These are phyloP conservation scores for Beauveria australis DNA, from an alignment of 2,329 filamentous ascomycete genomes.

Conservation along the genomic window DNA sequence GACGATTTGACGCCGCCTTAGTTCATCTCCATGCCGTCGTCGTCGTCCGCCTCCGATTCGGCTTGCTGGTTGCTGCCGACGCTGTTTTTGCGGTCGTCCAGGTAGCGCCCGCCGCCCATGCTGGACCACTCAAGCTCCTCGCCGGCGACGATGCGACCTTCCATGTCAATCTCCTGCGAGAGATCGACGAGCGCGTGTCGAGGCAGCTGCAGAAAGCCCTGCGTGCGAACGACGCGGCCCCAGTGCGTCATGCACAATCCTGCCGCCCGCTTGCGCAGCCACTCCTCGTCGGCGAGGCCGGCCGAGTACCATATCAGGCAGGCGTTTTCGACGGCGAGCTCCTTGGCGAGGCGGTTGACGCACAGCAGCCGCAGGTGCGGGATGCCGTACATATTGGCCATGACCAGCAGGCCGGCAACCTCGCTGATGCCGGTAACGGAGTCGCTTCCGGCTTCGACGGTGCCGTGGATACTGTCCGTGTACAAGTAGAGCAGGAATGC, in stretches of 20 bases:
- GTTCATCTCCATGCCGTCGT: conserved; percentile 54
- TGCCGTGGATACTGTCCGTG: conserved; percentile 74
- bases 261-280: conserved; percentile 83
- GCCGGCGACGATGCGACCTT: conserved; percentile 83
- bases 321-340: conserved; percentile 89
- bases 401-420: conserved; percentile 88
- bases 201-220: conserved; percentile 75
- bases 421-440: conserved; percentile 74
- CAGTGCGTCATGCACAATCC: conserved; percentile 87
- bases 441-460: conserved; percentile 46
- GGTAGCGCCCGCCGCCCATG: conserved; percentile 36
- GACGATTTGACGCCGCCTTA: conserved; percentile 16
- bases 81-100: conserved; percentile 49
- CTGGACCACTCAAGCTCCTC: conserved; percentile 62
- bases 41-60: conserved; percentile 51
- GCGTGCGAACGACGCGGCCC: conserved; percentile 85
- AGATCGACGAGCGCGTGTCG: conserved; percentile 78
- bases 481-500: conserved; percentile 96
- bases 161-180: conserved; percentile 86
- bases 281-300: conserved; percentile 81
- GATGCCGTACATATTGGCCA: conserved; percentile 98
- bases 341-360: conserved; percentile 79
- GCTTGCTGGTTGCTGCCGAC: conserved; percentile 49
- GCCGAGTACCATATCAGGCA: conserved; percentile 96
- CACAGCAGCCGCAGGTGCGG: conserved; percentile 85